These are phyloP conservation scores for Epithemia pelagica DNA, from an alignment of 108 stramenopile species.

Conservation along the genomic window DNA sequence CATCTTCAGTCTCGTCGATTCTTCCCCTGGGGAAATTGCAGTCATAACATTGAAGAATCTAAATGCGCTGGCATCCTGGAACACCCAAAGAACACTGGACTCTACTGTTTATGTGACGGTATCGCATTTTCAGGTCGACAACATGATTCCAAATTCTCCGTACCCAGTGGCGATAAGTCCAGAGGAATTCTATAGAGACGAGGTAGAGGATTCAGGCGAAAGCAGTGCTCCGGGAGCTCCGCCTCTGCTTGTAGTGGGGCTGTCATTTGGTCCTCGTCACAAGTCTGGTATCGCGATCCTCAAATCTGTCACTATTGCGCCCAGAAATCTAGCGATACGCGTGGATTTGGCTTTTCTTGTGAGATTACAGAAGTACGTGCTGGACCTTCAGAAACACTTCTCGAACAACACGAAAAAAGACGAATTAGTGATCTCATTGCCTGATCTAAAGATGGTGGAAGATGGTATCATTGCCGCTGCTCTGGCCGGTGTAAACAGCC, in stretches of 20 bases:
- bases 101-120: slow-evolving; percentile 39
- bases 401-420: neutral
- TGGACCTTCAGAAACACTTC: slow-evolving; percentile 42
- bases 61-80: slow-evolving; percentile 50
- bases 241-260: slow-evolving; percentile 47
- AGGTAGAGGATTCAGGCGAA: neutral
- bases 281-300: slow-evolving; percentile 53
- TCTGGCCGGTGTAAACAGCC: slow-evolving; percentile 19
- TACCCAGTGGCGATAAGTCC: slow-evolving; percentile 68
- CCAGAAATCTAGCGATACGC: slow-evolving; percentile 46
- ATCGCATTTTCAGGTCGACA: slow-evolving; percentile 72
- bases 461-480: slow-evolving; percentile 13
- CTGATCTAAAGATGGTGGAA: slow-evolving; percentile 20
- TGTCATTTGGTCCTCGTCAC: slow-evolving; percentile 57
- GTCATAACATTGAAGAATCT: slow-evolving; percentile 44
- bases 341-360: slow-evolving; percentile 65
- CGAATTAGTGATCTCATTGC: neutral
- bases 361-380: slow-evolving; percentile 48
- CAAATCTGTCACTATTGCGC: slow-evolving; percentile 45
- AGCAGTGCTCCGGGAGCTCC: neutral
- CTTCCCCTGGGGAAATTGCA: slow-evolving; percentile 56
- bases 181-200: neutral
- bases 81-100: slow-evolving; percentile 37
- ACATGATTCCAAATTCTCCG: slow-evolving; percentile 62
- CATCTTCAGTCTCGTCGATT: slow-evolving; percentile 62